Percentiles rank a stretch among this genome's conserved stretches.
Evolutionary conservation across 176 grass and related monocot species (phyloP).

Genomic region (Hyparrhenia diplandra): DNA sequence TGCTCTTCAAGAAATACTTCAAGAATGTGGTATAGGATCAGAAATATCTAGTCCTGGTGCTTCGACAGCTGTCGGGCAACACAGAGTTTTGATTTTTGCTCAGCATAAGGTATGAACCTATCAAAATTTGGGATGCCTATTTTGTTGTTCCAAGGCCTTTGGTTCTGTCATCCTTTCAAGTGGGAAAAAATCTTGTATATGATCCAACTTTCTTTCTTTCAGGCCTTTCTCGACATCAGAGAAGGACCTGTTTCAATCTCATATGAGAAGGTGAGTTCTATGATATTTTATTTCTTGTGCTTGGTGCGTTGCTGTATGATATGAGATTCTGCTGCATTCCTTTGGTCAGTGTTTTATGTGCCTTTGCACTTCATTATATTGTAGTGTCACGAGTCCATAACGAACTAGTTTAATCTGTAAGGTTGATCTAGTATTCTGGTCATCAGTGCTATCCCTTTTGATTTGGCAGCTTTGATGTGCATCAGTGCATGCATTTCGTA

Average conservation of each 20-base stretch:
- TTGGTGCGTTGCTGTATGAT: not conserved
- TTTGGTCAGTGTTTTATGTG: slow-evolving; percentile 2
- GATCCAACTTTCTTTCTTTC: slow-evolving; percentile 25
- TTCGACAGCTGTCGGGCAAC: slow-evolving; percentile 55
- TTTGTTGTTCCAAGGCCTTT: not conserved
- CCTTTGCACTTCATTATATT: not conserved
- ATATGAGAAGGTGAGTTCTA: slow-evolving; percentile 79
- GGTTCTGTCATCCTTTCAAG: slow-evolving; percentile 1
- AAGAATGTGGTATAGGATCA: slow-evolving; percentile 91
- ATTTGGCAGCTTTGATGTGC: not conserved
- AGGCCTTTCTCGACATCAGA: slow-evolving; percentile 97
- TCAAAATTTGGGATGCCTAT: not conserved
- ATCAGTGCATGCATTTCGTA: not conserved
- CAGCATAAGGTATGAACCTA: slow-evolving; percentile 76
- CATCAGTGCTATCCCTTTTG: not conserved
- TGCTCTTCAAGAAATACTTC: slow-evolving; percentile 99
- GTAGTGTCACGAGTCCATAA: not conserved
- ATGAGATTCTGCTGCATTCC: no score
- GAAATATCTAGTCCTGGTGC: slow-evolving; percentile 84
- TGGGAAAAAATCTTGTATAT: not conserved
- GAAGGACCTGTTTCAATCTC: slow-evolving; percentile 88
- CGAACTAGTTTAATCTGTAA: not conserved
- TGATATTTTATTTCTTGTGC: not conserved
- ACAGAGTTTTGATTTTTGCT: slow-evolving; percentile 96
- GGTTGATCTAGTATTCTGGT: not conserved